Percentiles rank a stretch among this genome's conserved stretches.
Evolutionary conservation across 75 land plant species (phyloP).

Genomic region (Cunninghamia lanceolata): DNA sequence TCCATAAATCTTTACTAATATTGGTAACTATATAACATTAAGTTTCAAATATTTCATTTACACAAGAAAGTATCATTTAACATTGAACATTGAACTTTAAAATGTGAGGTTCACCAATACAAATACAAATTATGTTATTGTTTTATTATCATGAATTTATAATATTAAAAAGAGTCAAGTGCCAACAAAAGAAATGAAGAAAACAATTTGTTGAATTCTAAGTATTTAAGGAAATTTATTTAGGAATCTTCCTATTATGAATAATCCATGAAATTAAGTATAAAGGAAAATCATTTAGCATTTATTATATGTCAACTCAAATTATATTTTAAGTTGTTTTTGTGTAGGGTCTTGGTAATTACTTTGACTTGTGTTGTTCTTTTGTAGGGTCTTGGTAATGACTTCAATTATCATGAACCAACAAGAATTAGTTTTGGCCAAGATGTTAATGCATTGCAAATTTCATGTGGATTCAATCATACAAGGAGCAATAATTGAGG

Average conservation of each 20-base stretch:
- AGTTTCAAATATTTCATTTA: too few species aligned
- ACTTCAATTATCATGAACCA: constrained; percentile 68
- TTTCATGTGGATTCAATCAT: constrained; percentile 97
- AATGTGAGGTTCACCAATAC: too few species aligned
- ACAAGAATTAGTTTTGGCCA: constrained; percentile 33
- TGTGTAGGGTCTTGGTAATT: constrained; percentile 77
- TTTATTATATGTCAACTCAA: too few species aligned
- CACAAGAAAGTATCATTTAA: too few species aligned
- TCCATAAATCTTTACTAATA: too few species aligned
- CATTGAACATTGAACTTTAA: too few species aligned
- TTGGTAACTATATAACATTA: too few species aligned
- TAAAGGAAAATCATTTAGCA: too few species aligned
- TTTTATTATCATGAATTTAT: neutral
- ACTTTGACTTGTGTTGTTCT: constrained; percentile 23
- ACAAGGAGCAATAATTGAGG: constrained; percentile 81
- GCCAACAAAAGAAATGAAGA: neutral
- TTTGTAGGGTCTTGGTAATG: constrained; percentile 82
- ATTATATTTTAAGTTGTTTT: neutral
- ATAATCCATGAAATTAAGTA: neutral
- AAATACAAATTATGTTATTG: too few species aligned
- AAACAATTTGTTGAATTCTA: neutral
- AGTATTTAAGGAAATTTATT: neutral
- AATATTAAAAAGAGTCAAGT: neutral
- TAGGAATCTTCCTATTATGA: neutral
- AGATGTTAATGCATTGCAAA: constrained; percentile 48